These are phyloP conservation scores for Lecanoromycetidae sp. DNA, from an alignment of 2,329 filamentous ascomycete genomes.

Conservation along the genomic window DNA sequence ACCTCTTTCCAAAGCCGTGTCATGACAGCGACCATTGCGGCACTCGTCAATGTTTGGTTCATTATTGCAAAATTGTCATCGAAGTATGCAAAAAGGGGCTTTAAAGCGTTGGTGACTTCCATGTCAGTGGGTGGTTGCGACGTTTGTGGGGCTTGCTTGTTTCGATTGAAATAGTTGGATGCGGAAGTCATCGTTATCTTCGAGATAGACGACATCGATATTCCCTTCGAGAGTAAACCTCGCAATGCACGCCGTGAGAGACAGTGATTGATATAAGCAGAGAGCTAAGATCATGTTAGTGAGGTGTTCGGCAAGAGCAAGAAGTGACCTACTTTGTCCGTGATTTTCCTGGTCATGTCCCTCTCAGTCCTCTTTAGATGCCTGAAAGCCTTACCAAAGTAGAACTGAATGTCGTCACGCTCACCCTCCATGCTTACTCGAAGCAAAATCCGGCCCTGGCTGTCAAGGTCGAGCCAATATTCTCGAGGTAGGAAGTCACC, in stretches of 20 bases:
- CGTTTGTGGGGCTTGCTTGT: slow-evolving; percentile 34
- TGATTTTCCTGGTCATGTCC: slow-evolving; percentile 96
- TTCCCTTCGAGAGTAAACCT: slow-evolving; percentile 59
- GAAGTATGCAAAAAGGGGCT: slow-evolving; percentile 84
- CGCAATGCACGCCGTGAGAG: slow-evolving; percentile 73
- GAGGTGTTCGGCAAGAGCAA: slow-evolving; percentile 1
- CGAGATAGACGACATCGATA: slow-evolving; percentile 60
- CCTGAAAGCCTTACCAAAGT: slow-evolving; percentile 93
- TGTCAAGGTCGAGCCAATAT: slow-evolving; percentile 96
- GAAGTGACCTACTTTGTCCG: slow-evolving; percentile 63
- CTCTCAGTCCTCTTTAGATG: slow-evolving; percentile 89
- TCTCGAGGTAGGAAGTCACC: slow-evolving; percentile 90
- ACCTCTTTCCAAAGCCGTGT: slow-evolving; percentile 97
- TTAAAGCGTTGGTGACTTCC: slow-evolving; percentile 69
- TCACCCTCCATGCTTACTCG: slow-evolving; percentile 98
- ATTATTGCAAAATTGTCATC: slow-evolving; percentile 98
- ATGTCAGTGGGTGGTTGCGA: slow-evolving; percentile 50
- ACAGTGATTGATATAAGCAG: slow-evolving; percentile 80
- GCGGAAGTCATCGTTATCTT: slow-evolving; percentile 54
- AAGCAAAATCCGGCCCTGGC: slow-evolving; percentile 77
- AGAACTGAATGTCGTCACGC: slow-evolving; percentile 94
- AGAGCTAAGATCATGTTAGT: slow-evolving; percentile 47
- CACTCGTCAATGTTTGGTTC: slow-evolving; percentile 88
- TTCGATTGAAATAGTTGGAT: slow-evolving; percentile 52
- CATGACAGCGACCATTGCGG: slow-evolving; percentile 99